phyloP scores from a whole-genome alignment of 129 eudicot genomes.

The Scalesia atractyloides region DNA sequence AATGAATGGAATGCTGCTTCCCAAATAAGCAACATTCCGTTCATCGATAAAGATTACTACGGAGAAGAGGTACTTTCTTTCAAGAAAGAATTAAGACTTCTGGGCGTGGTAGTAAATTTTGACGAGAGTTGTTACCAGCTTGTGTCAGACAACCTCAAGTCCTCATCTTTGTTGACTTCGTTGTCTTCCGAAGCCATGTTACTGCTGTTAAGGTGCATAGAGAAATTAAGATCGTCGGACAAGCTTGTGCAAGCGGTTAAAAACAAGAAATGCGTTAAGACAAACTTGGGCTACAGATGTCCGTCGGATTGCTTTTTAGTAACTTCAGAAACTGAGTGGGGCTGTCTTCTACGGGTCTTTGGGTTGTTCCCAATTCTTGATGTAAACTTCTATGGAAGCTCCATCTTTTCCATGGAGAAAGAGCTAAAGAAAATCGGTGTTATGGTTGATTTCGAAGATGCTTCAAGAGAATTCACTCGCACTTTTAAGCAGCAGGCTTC shows the following conservation, averaged over 20 bases:
- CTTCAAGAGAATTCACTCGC: conserved; percentile 32
- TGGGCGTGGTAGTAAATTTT: conserved; percentile 45
- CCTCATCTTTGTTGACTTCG: conserved; percentile 13
- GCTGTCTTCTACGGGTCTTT: conserved; percentile 48
- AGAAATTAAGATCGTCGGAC: conserved; percentile 9
- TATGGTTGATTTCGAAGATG: conserved; percentile 41
- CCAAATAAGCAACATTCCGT: conserved; percentile 50
- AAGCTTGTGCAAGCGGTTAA: conserved; percentile 34
- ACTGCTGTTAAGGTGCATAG: conserved; percentile 34
- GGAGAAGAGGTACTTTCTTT: conserved; percentile 39
- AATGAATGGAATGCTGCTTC: conserved; percentile 49
- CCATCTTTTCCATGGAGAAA: conserved; percentile 17
- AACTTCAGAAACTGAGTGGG: conserved; percentile 47
- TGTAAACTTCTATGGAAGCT: conserved; percentile 36
- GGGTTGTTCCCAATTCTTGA: conserved; percentile 45
- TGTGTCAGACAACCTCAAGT: conserved; percentile 41
- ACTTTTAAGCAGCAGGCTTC: conserved; percentile 47
- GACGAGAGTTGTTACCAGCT: conserved; percentile 33
- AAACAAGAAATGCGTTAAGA: conserved; percentile 37
- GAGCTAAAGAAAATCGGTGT: conserved; percentile 50
- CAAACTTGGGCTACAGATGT: conserved; percentile 44
- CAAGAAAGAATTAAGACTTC: conserved; percentile 36
- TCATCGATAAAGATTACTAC: conserved; percentile 50
- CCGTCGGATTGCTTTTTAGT: conserved; percentile 47
- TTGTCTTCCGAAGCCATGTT: conserved; percentile 29